phyloP scores from a whole-genome alignment of 2,329 filamentous ascomycete genomes.

The Mycosphaerella sp. region DNA sequence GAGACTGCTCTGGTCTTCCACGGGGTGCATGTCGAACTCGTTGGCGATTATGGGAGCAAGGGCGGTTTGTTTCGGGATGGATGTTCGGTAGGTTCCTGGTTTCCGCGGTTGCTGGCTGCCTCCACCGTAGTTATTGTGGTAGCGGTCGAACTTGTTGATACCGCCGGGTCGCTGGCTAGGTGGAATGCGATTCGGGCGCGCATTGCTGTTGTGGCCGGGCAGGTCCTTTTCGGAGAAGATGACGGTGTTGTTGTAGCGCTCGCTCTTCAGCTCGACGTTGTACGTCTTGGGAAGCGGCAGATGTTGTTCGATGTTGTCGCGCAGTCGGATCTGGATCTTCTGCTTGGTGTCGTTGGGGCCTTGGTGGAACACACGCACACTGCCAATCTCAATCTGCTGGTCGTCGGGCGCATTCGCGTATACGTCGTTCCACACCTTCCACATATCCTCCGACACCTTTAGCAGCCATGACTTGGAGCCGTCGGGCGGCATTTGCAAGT shows the following conservation, averaged over 20 bases:
- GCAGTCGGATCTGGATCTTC: constrained; percentile 63
- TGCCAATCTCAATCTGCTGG: constrained; percentile 64
- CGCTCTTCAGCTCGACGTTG: constrained; percentile 63
- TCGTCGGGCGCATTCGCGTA: constrained; percentile 58
- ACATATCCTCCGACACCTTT: constrained; percentile 71
- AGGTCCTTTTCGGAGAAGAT: constrained; percentile 92
- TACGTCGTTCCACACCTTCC: constrained; percentile 69
- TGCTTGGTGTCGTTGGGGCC: constrained; percentile 20
- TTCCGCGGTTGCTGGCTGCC: constrained; percentile 15
- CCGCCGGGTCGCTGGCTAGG: constrained; percentile 19
- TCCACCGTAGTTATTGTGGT: constrained; percentile 9
- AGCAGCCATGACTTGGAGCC: constrained; percentile 55
- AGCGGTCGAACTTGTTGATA: constrained; percentile 22
- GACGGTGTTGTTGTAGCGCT: constrained; percentile 74
- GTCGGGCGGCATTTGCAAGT: constrained; percentile 27
- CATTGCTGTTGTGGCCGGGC: constrained; percentile 48
- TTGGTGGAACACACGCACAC: constrained; percentile 48
- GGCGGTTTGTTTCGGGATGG: constrained; percentile 64
- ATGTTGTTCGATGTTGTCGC: constrained; percentile 59
- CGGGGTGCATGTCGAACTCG: constrained; percentile 65
- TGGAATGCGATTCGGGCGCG: constrained; percentile 9
- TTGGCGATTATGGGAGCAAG: constrained; percentile 67
- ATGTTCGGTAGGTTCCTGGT: constrained; percentile 28
- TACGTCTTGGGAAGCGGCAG: constrained; percentile 81
- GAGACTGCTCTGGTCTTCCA: constrained; percentile 64